Evolutionary conservation across 352 stramenopile species (phyloP).

Genomic region (Blastocystis sp.): DNA sequence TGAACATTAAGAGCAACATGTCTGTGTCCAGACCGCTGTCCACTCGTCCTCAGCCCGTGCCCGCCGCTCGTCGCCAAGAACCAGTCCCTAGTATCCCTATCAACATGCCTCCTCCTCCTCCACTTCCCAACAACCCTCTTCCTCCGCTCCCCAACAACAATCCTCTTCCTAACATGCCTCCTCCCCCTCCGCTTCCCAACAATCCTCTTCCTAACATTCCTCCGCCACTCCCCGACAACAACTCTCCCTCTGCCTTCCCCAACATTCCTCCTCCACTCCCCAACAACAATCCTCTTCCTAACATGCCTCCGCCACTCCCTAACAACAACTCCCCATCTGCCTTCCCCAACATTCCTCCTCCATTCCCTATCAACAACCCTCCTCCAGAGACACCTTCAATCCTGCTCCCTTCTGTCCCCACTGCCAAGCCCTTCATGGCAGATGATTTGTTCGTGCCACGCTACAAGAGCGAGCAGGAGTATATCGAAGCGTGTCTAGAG

Average conservation of each 20-base stretch:
- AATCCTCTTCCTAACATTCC: not conserved
- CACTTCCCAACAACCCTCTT: not conserved
- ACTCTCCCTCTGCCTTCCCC: not conserved
- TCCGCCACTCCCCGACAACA: not conserved
- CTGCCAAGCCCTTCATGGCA: too few species aligned
- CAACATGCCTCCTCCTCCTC: not conserved
- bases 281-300: not conserved
- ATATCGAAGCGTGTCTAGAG: too few species aligned
- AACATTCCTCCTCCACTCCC: not conserved
- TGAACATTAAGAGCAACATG: not conserved
- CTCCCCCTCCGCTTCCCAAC: not conserved
- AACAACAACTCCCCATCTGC: not conserved
- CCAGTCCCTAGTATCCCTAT: too few species aligned
- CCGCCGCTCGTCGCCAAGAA: too few species aligned
- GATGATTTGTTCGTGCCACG: too few species aligned
- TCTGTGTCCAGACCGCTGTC: not conserved
- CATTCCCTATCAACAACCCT: not conserved
- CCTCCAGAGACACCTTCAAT: not conserved
- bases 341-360: not conserved
- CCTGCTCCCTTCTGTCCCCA: not conserved
- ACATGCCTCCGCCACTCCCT: not conserved
- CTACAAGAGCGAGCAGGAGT: too few species aligned
- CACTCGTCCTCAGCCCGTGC: too few species aligned
- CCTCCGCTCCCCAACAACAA: not conserved
- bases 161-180: not conserved